Evolutionary conservation across 352 stramenopile species (phyloP).

Genomic region (Phytophthora hybrid): DNA sequence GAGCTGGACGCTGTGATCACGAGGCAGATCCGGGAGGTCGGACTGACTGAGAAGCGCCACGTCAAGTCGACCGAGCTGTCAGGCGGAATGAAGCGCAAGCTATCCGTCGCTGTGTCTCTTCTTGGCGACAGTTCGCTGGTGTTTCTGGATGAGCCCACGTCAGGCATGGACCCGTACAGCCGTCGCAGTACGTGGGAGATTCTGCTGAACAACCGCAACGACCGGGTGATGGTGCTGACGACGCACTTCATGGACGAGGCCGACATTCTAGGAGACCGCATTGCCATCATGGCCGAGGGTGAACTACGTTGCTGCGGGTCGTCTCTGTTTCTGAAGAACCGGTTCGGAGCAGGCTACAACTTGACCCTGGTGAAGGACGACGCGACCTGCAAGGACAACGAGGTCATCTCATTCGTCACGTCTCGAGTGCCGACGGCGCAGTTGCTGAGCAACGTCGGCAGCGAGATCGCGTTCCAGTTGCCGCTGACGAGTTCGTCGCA

Average conservation of each 20-base stretch:
- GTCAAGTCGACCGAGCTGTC: constrained; percentile 70
- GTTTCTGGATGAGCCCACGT: constrained; percentile 93
- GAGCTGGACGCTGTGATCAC: constrained; percentile 46
- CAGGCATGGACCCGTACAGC: constrained; percentile 96
- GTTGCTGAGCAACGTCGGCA: constrained; percentile 74
- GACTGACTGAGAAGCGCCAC: constrained; percentile 68
- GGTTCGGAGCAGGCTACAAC: constrained; percentile 77
- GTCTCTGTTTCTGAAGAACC: constrained; percentile 85
- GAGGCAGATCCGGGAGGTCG: constrained; percentile 62
- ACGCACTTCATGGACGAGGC: constrained; percentile 97
- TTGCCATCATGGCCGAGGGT: constrained; percentile 90
- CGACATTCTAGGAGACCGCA: constrained; percentile 85
- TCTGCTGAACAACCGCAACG: constrained; percentile 62
- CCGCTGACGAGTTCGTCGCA: constrained; percentile 51
- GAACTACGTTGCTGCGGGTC: constrained; percentile 76
- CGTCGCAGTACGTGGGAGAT: constrained; percentile 94
- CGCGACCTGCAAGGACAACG: constrained; percentile 36
- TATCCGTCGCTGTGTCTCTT: constrained; percentile 91
- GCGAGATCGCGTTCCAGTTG: constrained; percentile 77
- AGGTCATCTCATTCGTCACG: constrained; percentile 49
- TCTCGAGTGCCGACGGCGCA: constrained; percentile 46
- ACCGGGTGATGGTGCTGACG: constrained; percentile 87
- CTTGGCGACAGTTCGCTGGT: constrained; percentile 87
- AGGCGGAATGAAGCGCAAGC: constrained; percentile 92
- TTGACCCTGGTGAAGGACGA: constrained; percentile 71